Percentiles rank a stretch among this genome's conserved stretches.
phyloP scores from a whole-genome alignment of 108 stramenopile species.

The Phaeodactylum tricornutum region DNA sequence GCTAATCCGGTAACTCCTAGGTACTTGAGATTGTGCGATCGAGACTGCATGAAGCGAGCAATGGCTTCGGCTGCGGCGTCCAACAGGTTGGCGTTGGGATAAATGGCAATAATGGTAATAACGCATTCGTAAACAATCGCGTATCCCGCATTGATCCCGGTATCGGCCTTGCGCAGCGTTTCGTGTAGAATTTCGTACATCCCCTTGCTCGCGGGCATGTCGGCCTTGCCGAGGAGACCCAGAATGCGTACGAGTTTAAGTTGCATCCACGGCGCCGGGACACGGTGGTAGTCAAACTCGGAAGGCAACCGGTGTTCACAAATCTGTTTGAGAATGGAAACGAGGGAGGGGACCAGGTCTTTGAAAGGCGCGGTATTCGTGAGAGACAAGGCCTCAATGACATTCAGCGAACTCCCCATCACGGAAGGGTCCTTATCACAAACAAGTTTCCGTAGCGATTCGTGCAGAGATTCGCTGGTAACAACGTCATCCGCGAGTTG shows the following conservation, averaged over 20 bases:
- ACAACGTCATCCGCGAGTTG: conserved; percentile 80
- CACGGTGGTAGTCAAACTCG: conserved; percentile 98
- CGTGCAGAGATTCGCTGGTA: conserved; percentile 61
- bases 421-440: conserved; percentile 97
- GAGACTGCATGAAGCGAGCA: conserved; percentile 77
- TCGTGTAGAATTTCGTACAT: conserved; percentile 97
- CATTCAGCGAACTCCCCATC: conserved; percentile 90
- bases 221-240: conserved; percentile 83
- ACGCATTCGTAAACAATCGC: conserved; percentile 97
- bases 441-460: conserved; percentile 80
- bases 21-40: conserved; percentile 96
- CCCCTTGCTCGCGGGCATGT: conserved; percentile 64
- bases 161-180: conserved; percentile 93
- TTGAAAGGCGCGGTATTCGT: conserved; percentile 68
- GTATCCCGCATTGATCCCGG: conserved; percentile 98
- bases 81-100: conserved; percentile 92
- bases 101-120: conserved; percentile 89
- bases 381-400: conserved; percentile 78
- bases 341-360: conserved; percentile 88
- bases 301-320: conserved; percentile 91
- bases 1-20: conserved; percentile 96
- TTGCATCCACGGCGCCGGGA: conserved; percentile 99
- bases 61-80: conserved; percentile 95
- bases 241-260: conserved; percentile 91
- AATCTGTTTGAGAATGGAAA: conserved; percentile 96